phyloP scores from a whole-genome alignment of 345 rosid species.

The rapeseed (Brassica napus) region Da-Ae NC_063442.1:36061501-36062000 shows the following conservation, averaged over 20 bases:
- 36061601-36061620: not conserved
- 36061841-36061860: constrained; percentile 15
- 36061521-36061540: constrained; percentile 13
- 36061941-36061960: constrained; percentile 69
- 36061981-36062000: constrained; percentile 1
- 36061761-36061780: constrained; percentile 46
- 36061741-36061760: constrained; percentile 51
- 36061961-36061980: constrained; percentile 54
- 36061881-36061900: constrained; percentile 59
- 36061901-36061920: constrained; percentile 53
- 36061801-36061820: not conserved
- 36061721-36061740: constrained; percentile 71
- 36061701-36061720: constrained; percentile 59
- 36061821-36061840: not conserved
- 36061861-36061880: constrained; percentile 75
- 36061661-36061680: constrained; percentile 58
- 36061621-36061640: constrained; percentile 17
- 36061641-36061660: constrained; percentile 50
- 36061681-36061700: constrained; percentile 62
- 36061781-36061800: constrained; percentile 45
- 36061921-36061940: constrained; percentile 50
- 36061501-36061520: not conserved
- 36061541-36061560: not conserved
- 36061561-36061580: constrained; percentile 21
- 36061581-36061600: not conserved